A percentile compares a stretch with the other conserved stretches of the same genome.
Evolutionary conservation across 257 asterid genomes (phyloP).

Genomic region (Ligustrum vulgare): DNA sequence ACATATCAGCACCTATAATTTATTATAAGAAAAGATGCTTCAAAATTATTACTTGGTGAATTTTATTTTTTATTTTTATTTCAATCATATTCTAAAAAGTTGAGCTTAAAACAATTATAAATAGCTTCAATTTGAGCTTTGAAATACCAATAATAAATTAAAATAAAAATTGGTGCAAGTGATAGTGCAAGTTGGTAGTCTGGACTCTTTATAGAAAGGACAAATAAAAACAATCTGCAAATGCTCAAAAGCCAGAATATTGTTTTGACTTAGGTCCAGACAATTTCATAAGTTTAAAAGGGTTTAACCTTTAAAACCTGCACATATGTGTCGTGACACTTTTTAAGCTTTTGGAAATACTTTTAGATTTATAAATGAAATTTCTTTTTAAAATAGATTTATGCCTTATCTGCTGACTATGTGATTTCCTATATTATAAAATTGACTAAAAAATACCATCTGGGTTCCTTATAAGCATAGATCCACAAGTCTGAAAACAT

Average conservation of each 20-base stretch:
- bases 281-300: background rate
- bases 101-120: background rate
- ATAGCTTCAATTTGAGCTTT: background rate
- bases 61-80: too few species aligned
- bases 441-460: background rate
- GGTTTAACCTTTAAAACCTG: background rate
- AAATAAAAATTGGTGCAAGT: background rate
- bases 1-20: background rate
- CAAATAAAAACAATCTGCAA: background rate
- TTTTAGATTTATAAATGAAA: background rate
- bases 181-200: background rate
- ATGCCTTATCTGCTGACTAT: background rate
- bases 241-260: background rate
- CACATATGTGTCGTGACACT: background rate
- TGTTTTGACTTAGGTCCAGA: background rate
- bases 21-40: background rate
- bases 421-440: background rate
- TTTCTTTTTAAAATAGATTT: background rate
- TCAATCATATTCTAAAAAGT: background rate
- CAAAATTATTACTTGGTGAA: background rate
- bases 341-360: background rate
- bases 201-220: background rate
- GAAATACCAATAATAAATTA: background rate
- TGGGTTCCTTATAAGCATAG: background rate
- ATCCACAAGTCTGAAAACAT: background rate